Evolutionary conservation across 495 filamentous ascomycete species (phyloP).

Genomic region (Penicillium parvum): DNA sequence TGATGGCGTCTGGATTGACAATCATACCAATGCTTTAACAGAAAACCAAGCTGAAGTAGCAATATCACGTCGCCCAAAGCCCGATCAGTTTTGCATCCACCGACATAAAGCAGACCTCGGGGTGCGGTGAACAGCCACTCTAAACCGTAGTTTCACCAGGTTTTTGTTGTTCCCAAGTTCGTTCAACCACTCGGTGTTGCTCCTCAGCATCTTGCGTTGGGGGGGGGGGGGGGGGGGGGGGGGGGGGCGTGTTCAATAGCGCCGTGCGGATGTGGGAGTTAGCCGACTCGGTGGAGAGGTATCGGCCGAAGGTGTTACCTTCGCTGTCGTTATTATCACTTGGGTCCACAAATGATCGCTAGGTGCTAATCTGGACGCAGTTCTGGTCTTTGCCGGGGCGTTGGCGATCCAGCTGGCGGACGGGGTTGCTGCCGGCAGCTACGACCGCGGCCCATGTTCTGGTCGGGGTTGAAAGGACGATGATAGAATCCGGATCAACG

Average conservation of each 20-base stretch:
- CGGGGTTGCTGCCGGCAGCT: no score
- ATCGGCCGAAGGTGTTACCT: conserved; percentile 16
- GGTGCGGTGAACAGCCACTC: no score
- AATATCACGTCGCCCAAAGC: conserved; percentile 3
- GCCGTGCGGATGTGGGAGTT: conserved; percentile 16
- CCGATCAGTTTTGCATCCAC: conserved; percentile 24
- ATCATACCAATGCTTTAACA: conserved; percentile 16
- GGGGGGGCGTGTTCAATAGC: conserved; percentile 8
- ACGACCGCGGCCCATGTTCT: no score
- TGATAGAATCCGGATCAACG: no score
- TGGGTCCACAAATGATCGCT: conserved; percentile 17
- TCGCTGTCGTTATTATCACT: conserved; percentile 13
- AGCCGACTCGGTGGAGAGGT: conserved; percentile 15
- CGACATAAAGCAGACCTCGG: no score
- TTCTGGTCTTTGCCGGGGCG: conserved; percentile 9
- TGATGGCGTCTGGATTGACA: conserved; percentile 12
- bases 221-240: no score
- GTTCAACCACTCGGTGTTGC: no score
- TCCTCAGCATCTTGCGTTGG: no score
- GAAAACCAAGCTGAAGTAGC: not conserved
- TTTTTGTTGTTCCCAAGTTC: no score
- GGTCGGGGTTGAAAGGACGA: no score
- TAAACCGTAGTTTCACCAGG: no score
- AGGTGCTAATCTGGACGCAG: conserved; percentile 15
- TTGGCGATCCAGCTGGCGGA: no score